Evolutionary conservation across 495 filamentous ascomycete species (phyloP), one percentile per base, ranked within the genome.

Genomic region (Trypethelium eluteriae): DNA sequence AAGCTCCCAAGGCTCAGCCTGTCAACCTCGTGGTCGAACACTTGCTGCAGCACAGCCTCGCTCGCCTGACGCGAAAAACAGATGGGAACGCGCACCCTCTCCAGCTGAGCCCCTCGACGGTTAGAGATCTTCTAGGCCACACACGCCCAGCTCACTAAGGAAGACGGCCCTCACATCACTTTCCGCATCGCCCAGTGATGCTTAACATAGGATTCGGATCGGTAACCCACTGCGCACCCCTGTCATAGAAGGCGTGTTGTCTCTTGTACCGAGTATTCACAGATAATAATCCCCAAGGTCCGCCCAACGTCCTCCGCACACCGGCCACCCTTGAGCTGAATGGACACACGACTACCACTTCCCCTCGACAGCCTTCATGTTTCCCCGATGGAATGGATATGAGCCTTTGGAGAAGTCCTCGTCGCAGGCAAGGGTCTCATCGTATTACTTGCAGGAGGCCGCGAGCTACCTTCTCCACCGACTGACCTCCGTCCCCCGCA

Each of bases 371-470:
- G 25, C 32, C 53, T 59, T 59, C 53, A 59, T 59, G 53, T 59
- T 59, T 59, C 32, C 53, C 53, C 53, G 18, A 59, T 59, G 53
- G 53, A 59, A 32, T 9, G 53, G 53, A 59, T 59, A 59, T 59
- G 53, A 59, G 53, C 53, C 53, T 11, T 59, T 59, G 53, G 53
- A 59, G 53, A 11, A 5, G 49, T 53, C 53, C 5, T 36, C 53
- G 32, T 7, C 7, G 32, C 53, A 34, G 18, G 34, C 53, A 36
- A 59, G 32, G 32, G 53, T 6, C 5, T 34, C 53, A 7, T 59
- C 25, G 53, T 36, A 35, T 34, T 14, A 35, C 53, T 18, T 59
- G 53, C 53, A 59, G n/a, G 53, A 59, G 10, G 53, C 11, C 6
- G 53, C 32, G 2, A 59, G 32, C n/a, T 59, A 59, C 32, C 25